Evolutionary conservation across 352 stramenopile species (phyloP), one percentile per base, ranked within the genome.

Genomic region (Phytophthora podocarpi): DNA sequence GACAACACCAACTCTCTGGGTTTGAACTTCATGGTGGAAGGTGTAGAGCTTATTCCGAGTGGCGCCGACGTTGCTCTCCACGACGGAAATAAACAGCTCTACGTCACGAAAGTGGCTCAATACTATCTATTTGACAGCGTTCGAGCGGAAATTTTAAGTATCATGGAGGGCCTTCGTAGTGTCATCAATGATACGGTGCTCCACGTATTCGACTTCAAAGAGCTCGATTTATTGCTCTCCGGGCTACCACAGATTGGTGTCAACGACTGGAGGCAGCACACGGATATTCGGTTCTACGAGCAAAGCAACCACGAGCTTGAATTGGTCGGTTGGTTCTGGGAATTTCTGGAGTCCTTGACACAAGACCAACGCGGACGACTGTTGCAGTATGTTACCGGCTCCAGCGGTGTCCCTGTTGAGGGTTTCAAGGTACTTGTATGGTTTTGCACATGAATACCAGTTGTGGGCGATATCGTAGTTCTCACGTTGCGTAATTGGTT

Each of bases 171-270:
- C 12, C 94, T 99, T 41, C 97, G 95, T 55, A 96, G 98, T 54
- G 87, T 99, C 13, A 86, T 99, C 15, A 96, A 93, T 2, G 93
- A 98, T 59, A 85, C 91, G n/a, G 72, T 98, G 16, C 78, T 99
- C 9, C 96, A 97, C 36, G 78, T 99, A 10, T 99, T 99, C 65
- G 97, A 99, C 67, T 98, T 98, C 73, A 97, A 98, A 76, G 97
- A 99, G 76, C 75, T 99, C 1, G 86, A 93, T n/a, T 53, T 95
- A 11, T 37, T 95, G 30, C 49, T 95, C 7, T 91, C 81, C 2
- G 87, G 87, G 1, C 59, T 96, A 34, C 52, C 72, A 3, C 50
- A 82, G 27, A 96, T 98, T 45, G 89, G 98, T 56, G 65, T 97
- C 11, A 65, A 65, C 11, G 93, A 98, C 61, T 97, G 93, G 91